Conservation (phyloP, 495 filamentous ascomycete genomes). For the Neurospora sp. region DNA sequence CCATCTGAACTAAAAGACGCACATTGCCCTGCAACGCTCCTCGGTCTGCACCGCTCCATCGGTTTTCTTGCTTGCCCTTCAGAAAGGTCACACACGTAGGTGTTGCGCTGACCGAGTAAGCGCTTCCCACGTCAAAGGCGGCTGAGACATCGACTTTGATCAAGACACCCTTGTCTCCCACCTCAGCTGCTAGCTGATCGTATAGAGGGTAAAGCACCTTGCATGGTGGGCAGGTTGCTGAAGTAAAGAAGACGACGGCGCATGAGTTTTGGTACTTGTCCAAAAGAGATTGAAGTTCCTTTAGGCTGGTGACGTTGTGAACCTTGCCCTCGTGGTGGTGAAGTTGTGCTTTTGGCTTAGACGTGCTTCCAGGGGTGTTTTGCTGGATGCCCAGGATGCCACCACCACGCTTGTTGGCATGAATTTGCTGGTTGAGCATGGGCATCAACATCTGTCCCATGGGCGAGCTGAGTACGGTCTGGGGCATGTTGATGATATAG, state of each 20-base stretch:
- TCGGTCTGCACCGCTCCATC: conserved; percentile 72
- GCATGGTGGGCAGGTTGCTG: conserved; percentile 77
- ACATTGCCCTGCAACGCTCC: conserved; percentile 59
- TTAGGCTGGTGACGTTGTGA: conserved; percentile 28
- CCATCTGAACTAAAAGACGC: conserved; percentile 64
- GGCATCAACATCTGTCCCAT: conserved; percentile 86
- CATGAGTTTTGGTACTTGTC: conserved; percentile 50
- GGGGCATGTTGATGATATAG: conserved; percentile 80
- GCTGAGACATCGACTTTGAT: conserved; percentile 75
- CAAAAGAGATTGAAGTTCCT: conserved; percentile 52
- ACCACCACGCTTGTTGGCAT: conserved; percentile 47
- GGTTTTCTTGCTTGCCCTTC: conserved; percentile 61
- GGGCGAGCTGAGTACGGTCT: conserved; percentile 77
- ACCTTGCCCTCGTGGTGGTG: conserved; percentile 25
- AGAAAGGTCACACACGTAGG: conserved; percentile 90
- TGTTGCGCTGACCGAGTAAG: conserved; percentile 63
- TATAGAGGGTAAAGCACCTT: conserved; percentile 75
- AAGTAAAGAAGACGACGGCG: conserved; percentile 89
- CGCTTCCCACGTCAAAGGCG: conserved; percentile 53
- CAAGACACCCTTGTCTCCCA: conserved; percentile 56
- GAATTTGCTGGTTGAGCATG: conserved; percentile 65
- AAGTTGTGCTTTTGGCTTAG: conserved; percentile 24
- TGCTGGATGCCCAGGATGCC: conserved; percentile 43
- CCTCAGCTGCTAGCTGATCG: conserved; percentile 67
- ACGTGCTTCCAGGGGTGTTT: conserved; percentile 17